Conservation (phyloP, 2,329 filamentous ascomycete species). For the Sclerotinia subarctica region DNA sequence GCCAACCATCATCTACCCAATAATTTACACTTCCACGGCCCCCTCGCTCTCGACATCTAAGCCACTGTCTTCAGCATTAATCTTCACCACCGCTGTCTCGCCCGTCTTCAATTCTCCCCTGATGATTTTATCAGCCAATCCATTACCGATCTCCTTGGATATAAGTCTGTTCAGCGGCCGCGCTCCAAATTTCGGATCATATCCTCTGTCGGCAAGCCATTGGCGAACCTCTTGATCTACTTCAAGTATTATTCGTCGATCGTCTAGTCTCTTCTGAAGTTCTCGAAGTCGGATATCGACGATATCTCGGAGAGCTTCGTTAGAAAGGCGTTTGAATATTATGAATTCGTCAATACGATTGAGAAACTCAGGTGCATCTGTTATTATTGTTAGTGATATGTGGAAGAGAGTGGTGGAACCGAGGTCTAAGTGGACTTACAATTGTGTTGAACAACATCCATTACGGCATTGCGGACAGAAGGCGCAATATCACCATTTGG, state of each 20-base stretch:
- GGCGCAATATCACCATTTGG: conserved; percentile 67
- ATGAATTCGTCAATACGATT: conserved; percentile 98
- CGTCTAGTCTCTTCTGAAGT: conserved; percentile 77
- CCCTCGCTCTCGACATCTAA: conserved; percentile 47
- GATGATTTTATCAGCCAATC: conserved; percentile 88
- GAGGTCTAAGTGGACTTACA: conserved; percentile 43
- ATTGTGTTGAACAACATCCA: conserved; percentile 74
- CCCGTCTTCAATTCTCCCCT: conserved; percentile 75
- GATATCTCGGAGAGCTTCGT: conserved; percentile 78
- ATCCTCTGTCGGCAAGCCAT: conserved; percentile 87
- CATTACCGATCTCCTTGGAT: conserved; percentile 83
- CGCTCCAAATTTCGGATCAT: conserved; percentile 88
- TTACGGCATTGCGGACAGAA: conserved; percentile 73
- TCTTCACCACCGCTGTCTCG: conserved; percentile 65
- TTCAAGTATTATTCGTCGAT: conserved; percentile 74
- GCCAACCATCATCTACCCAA: background rate
- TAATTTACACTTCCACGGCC: conserved; percentile 3
- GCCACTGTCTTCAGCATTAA: conserved; percentile 60
- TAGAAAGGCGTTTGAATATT: conserved; percentile 83
- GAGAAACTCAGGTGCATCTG: conserved; percentile 84
- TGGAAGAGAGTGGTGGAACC: background rate
- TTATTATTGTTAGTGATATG: conserved; percentile 4
- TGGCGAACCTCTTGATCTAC: conserved; percentile 70
- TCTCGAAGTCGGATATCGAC: conserved; percentile 88
- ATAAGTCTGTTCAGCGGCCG: conserved; percentile 89